Percentiles rank a stretch among this genome's conserved stretches.
Evolutionary conservation across 176 grass and related monocot species (phyloP).

Genomic region (Aegilops sharonensis): DNA sequence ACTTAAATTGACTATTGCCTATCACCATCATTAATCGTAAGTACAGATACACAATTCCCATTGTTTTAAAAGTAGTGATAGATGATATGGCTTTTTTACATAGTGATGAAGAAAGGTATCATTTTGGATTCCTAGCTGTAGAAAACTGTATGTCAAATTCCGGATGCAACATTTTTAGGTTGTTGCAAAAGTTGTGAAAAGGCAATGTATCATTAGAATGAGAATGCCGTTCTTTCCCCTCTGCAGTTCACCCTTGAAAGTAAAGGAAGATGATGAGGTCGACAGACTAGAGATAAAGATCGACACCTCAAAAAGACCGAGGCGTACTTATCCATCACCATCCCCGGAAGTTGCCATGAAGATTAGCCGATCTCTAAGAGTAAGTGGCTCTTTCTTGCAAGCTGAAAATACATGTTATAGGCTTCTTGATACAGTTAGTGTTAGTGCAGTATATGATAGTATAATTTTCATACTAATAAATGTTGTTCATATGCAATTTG

Average conservation of each 20-base stretch:
- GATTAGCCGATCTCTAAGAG: constrained; percentile 82
- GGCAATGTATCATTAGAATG: not conserved
- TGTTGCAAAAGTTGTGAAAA: not conserved
- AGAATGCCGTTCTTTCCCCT: not conserved
- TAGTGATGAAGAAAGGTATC: not conserved
- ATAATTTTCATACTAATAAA: not conserved
- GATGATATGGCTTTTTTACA: constrained; percentile 4
- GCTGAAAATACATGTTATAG: constrained; percentile 9
- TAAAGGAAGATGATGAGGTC: constrained; percentile 94
- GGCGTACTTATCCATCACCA: constrained; percentile 64
- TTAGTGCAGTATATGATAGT: not conserved
- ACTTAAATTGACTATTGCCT: constrained; percentile 1
- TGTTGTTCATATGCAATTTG: not conserved
- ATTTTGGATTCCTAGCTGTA: not conserved
- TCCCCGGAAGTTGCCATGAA: constrained; percentile 92
- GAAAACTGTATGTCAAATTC: not conserved
- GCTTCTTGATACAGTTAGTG: not conserved
- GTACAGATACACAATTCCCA: not conserved
- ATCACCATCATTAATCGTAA: not conserved
- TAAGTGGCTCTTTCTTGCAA: constrained; percentile 31
- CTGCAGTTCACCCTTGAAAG: constrained; percentile 82
- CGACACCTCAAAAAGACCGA: constrained; percentile 55
- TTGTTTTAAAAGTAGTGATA: not conserved
- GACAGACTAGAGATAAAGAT: constrained; percentile 91
- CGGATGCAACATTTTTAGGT: not conserved